Evolutionary conservation across 768 basidiomycete species (phyloP).

Genomic region (Pleurotus djamor): DNA sequence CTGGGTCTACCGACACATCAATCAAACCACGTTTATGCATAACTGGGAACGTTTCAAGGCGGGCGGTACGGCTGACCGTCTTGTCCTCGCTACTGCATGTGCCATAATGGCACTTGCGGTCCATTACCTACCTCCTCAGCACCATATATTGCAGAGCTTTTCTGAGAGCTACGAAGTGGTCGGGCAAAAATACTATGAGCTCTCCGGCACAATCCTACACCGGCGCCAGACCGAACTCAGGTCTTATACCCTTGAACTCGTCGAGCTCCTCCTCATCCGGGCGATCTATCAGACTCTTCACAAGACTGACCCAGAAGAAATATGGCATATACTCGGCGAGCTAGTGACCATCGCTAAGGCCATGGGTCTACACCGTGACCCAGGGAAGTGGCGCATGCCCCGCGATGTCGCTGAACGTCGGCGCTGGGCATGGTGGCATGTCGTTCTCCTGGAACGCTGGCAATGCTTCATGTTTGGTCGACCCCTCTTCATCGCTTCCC

Average conservation of each 20-base stretch:
- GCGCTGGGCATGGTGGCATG: slow-evolving; percentile 92
- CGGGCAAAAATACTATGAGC: slow-evolving; percentile 65
- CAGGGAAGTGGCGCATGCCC: slow-evolving; percentile 74
- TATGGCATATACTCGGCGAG: slow-evolving; percentile 76
- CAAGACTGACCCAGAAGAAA: slow-evolving; percentile 78
- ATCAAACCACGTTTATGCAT: slow-evolving; percentile 54
- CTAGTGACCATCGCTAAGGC: slow-evolving; percentile 74
- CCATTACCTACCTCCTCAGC: slow-evolving; percentile 67
- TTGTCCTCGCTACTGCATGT: slow-evolving; percentile 71
- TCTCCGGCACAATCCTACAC: slow-evolving; percentile 62
- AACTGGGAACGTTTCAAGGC: slow-evolving; percentile 78
- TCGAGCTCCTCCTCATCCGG: slow-evolving; percentile 71
- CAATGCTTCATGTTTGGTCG: slow-evolving; percentile 87
- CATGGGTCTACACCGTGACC: slow-evolving; percentile 85
- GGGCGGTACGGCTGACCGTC: slow-evolving; percentile 57
- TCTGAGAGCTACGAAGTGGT: slow-evolving; percentile 57
- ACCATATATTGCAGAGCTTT: slow-evolving; percentile 55
- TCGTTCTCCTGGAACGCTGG: slow-evolving; percentile 80
- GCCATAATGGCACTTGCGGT: slow-evolving; percentile 73
- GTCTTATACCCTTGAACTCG: slow-evolving; percentile 66
- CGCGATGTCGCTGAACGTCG: slow-evolving; percentile 71
- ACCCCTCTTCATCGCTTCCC: slow-evolving; percentile 70
- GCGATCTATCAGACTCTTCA: slow-evolving; percentile 71
- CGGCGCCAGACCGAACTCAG: slow-evolving; percentile 59
- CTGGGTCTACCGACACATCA: slow-evolving; percentile 83